phyloP scores from a whole-genome alignment of 2,329 filamentous ascomycete species.

The Sphaerulina musiva region DNA sequence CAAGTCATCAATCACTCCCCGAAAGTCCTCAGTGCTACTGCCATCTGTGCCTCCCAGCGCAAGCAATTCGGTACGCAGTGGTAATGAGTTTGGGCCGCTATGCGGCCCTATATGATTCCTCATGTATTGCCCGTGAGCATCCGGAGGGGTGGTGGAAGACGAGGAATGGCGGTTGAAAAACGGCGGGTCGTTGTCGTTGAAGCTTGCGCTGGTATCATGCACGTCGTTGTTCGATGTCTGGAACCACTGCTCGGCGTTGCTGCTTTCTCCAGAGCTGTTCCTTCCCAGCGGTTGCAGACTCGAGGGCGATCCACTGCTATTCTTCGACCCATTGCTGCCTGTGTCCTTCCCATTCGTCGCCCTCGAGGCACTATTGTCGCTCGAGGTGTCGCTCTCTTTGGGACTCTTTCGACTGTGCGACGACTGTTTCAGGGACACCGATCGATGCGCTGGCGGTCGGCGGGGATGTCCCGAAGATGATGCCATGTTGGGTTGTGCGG shows the following conservation, averaged over 20 bases:
- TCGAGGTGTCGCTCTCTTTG: constrained; percentile 21
- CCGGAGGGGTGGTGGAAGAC: constrained; percentile 41
- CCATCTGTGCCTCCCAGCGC: constrained; percentile 36
- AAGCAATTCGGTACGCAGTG: constrained; percentile 37
- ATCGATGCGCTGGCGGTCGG: constrained; percentile 40
- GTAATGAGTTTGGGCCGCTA: constrained; percentile 19
- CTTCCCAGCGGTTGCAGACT: constrained; percentile 36
- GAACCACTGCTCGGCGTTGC: constrained; percentile 49
- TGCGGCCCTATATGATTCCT: constrained; percentile 7
- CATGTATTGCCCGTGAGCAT: constrained; percentile 17
- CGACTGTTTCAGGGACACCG: constrained; percentile 42
- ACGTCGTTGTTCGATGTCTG: constrained; percentile 47
- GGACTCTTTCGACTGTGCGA: constrained; percentile 9
- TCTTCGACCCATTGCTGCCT: constrained; percentile 6
- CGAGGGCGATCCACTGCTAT: constrained; percentile 34
- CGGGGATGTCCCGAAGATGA: constrained; percentile 25
- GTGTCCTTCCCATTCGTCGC: constrained; percentile 5
- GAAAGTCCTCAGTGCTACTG: constrained; percentile 66
- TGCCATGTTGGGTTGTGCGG: constrained; percentile 8
- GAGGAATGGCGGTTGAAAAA: constrained; percentile 35
- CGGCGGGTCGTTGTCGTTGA: constrained; percentile 42
- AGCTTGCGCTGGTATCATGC: constrained; percentile 33
- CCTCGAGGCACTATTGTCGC: constrained; percentile 10
- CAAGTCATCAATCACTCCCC: constrained; percentile 79
- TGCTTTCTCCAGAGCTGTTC: constrained; percentile 46